A percentile compares a stretch with the other conserved stretches of the same genome.
phyloP scores from a whole-genome alignment of 1,284 basidiomycete species.

The Sphagnurus paluster region DNA sequence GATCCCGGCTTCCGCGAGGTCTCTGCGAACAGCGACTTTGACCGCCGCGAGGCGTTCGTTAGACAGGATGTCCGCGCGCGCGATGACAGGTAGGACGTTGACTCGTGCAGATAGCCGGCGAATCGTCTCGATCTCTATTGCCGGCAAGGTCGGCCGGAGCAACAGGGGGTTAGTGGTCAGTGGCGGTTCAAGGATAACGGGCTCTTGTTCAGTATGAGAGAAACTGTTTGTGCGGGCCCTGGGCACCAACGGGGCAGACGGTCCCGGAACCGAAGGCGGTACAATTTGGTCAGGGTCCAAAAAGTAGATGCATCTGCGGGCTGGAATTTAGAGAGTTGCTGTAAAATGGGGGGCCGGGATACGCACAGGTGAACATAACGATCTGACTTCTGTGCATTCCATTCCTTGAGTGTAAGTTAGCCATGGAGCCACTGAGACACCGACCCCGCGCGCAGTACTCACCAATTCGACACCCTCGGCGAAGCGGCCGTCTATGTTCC shows the following conservation, averaged over 20 bases:
- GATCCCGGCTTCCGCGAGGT: slow-evolving; percentile 78
- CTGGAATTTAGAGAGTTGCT: slow-evolving; percentile 21
- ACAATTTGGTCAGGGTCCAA: slow-evolving; percentile 75
- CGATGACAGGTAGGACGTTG: slow-evolving; percentile 94
- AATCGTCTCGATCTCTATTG: slow-evolving; percentile 88
- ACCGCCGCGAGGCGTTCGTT: slow-evolving; percentile 81
- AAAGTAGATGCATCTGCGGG: slow-evolving; percentile 73
- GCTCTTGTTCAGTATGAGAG: slow-evolving; percentile 67
- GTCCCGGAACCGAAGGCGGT: slow-evolving; percentile 61
- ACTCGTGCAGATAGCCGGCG: slow-evolving; percentile 87
- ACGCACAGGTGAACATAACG: slow-evolving; percentile 80
- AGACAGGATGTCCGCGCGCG: slow-evolving; percentile 88
- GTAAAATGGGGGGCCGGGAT: slow-evolving; percentile 20
- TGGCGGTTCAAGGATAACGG: slow-evolving; percentile 76
- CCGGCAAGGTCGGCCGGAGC: slow-evolving; percentile 63
- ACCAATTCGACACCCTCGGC: slow-evolving; percentile 70
- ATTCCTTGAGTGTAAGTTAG: slow-evolving; percentile 46
- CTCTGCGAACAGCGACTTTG: slow-evolving; percentile 74
- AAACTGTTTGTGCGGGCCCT: slow-evolving; percentile 68
- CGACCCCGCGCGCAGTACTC: slow-evolving; percentile 35
- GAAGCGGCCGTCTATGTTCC: slow-evolving; percentile 66
- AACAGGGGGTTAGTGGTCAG: slow-evolving; percentile 69
- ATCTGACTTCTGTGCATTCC: slow-evolving; percentile 65
- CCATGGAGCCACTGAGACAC: slow-evolving; percentile 20
- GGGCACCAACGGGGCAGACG: slow-evolving; percentile 60